Evolutionary conservation across 768 basidiomycete species (phyloP).

Genomic region (Omphalotus guepiniiformis): DNA sequence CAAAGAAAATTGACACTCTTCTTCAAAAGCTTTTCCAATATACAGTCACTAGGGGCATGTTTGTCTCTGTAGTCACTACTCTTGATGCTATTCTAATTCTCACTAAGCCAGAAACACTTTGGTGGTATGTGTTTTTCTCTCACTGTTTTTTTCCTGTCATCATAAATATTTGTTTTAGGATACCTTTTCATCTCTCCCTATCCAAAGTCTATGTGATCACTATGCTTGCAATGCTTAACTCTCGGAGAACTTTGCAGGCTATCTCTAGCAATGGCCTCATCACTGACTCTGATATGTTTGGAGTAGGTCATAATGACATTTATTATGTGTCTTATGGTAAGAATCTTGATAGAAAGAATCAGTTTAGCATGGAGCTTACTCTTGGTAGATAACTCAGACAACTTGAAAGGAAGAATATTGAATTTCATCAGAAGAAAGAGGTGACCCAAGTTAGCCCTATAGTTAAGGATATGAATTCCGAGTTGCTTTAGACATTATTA

Average conservation of each 20-base stretch:
- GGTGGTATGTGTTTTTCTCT: conserved; percentile 2
- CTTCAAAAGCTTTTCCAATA: neutral
- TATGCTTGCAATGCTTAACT: neutral
- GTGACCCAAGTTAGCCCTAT: too few relatives aligned
- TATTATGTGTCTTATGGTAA: too few relatives aligned
- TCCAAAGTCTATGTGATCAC: neutral
- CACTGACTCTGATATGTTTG: neutral
- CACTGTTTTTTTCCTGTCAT: neutral
- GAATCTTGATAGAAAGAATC: too few relatives aligned
- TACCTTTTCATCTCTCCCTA: neutral
- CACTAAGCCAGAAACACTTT: neutral
- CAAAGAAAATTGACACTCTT: neutral
- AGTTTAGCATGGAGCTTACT: too few relatives aligned
- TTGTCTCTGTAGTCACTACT: neutral
- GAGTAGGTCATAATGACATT: too few relatives aligned
- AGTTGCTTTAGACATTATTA: too few relatives aligned
- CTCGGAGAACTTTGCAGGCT: neutral
- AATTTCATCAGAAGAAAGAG: too few relatives aligned
- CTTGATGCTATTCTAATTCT: neutral
- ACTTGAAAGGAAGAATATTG: too few relatives aligned
- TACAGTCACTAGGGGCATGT: neutral
- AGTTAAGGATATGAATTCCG: too few relatives aligned
- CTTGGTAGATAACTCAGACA: too few relatives aligned
- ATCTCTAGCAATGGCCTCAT: neutral
- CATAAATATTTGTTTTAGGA: neutral